Evolutionary conservation across 2,329 filamentous ascomycete species (phyloP).

Genomic region (Neopestalotiopsis clavispora): DNA sequence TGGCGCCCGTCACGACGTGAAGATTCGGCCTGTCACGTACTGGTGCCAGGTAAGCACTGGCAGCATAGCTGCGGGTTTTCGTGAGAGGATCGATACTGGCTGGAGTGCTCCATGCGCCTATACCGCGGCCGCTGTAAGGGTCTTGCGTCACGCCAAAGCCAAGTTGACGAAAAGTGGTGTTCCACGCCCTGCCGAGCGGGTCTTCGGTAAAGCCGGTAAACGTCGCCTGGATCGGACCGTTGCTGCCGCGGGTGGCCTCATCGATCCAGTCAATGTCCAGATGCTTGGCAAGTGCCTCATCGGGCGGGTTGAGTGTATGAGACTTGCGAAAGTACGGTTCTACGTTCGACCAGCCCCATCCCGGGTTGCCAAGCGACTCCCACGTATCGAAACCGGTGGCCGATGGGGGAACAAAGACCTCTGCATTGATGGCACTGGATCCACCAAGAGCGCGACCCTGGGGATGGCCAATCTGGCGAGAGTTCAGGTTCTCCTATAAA

Average conservation of each 20-base stretch:
- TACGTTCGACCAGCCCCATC: background rate
- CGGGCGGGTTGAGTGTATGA: background rate
- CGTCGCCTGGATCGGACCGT: constrained; percentile 26
- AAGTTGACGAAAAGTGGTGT: constrained; percentile 26
- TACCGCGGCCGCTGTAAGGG: background rate
- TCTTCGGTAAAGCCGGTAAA: constrained; percentile 28
- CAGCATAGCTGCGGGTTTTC: background rate
- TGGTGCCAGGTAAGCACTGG: background rate
- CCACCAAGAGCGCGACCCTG: background rate
- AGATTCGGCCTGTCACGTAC: background rate
- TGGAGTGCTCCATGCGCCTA: background rate
- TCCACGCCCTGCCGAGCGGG: constrained; percentile 28
- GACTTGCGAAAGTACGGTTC: background rate
- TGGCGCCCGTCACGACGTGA: background rate
- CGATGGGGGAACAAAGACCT: background rate
- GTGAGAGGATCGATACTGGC: background rate
- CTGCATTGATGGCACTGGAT: background rate
- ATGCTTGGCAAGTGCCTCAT: background rate
- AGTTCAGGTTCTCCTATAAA: background rate
- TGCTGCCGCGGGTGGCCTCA: background rate
- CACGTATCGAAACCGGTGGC: background rate
- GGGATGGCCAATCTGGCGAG: background rate
- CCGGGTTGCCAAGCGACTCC: background rate
- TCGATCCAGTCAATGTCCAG: background rate
- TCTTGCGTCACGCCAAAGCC: background rate